These are phyloP conservation scores for Arthrobotrys megalospora DNA, from an alignment of 2,329 filamentous ascomycete species.

Conservation along the genomic window DNA sequence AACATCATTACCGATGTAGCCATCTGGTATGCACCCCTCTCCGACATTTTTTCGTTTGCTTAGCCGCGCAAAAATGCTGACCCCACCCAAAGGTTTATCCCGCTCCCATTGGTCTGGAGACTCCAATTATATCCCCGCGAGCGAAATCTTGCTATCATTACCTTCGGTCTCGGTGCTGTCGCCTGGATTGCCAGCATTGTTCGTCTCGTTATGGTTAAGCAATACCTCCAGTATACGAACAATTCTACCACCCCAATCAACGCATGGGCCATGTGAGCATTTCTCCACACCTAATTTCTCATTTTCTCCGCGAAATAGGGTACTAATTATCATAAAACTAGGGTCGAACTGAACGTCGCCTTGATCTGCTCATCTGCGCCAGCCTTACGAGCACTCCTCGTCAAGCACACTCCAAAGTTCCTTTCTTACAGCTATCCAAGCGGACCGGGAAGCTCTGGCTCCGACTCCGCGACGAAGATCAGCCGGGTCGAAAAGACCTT, in stretches of 20 bases:
- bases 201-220: slow-evolving; percentile 44
- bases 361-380: slow-evolving; percentile 60
- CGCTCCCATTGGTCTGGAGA: slow-evolving; percentile 60
- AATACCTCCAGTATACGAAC: slow-evolving; percentile 48
- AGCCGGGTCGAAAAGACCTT: slow-evolving; percentile 59
- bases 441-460: slow-evolving; percentile 54
- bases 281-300: slow-evolving; percentile 39
- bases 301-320: slow-evolving; percentile 5
- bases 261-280: slow-evolving; percentile 60
- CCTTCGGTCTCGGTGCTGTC: slow-evolving; percentile 59
- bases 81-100: slow-evolving; percentile 52
- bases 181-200: slow-evolving; percentile 59
- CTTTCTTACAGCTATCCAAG: slow-evolving; percentile 57
- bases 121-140: slow-evolving; percentile 60
- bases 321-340: slow-evolving; percentile 35
- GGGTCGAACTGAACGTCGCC: slow-evolving; percentile 60
- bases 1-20: slow-evolving; percentile 60
- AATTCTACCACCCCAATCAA: slow-evolving; percentile 58
- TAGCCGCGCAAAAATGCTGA: slow-evolving; percentile 51
- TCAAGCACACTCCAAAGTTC: slow-evolving; percentile 60
- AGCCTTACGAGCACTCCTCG: slow-evolving; percentile 55
- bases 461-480: slow-evolving; percentile 51
- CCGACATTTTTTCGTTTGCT: slow-evolving; percentile 26
- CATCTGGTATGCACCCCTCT: slow-evolving; percentile 50
- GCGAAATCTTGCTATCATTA: slow-evolving; percentile 57